A percentile compares a stretch with the other conserved stretches of the same genome.
These are phyloP conservation scores for Chrysoporthe deuterocubensis DNA, from an alignment of 2,329 filamentous ascomycete species.

Conservation along the genomic window DNA sequence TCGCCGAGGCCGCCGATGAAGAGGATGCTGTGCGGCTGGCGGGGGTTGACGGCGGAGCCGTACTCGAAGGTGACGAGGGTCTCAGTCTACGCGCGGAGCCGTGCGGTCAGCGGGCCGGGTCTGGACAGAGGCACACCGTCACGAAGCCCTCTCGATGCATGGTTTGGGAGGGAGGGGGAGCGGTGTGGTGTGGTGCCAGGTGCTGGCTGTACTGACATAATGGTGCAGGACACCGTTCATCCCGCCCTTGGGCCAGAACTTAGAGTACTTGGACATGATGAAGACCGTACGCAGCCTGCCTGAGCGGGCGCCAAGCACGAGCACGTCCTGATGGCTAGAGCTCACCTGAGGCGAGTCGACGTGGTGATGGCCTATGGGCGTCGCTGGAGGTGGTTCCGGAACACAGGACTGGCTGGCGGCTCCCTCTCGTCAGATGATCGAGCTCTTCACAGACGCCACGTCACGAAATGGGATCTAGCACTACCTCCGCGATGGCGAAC, in stretches of 20 bases:
- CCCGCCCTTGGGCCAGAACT: constrained; percentile 41
- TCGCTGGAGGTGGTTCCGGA: background rate
- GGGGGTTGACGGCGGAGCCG: constrained; percentile 33
- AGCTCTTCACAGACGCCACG: background rate
- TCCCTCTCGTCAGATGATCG: background rate
- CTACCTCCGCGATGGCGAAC: background rate
- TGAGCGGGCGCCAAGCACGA: background rate
- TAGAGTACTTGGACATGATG: constrained; percentile 34
- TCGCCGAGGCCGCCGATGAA: constrained; percentile 59
- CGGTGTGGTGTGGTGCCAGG: too few species aligned
- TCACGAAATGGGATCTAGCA: background rate
- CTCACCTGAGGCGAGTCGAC: background rate
- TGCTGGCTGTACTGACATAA: constrained; percentile 33
- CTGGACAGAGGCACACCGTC: background rate
- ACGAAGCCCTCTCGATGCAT: background rate
- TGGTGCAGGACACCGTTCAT: constrained; percentile 40
- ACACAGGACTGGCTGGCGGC: background rate
- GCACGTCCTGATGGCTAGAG: too few species aligned
- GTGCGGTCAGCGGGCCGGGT: background rate
- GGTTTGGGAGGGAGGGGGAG: too few species aligned
- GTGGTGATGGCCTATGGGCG: background rate
- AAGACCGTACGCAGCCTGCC: background rate
- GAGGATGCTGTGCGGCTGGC: constrained; percentile 50
- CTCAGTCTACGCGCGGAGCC: constrained; percentile 38
- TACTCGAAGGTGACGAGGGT: constrained; percentile 45